phyloP scores from a whole-genome alignment of 176 grass and related monocot species.

The Typha latifolia region DNA sequence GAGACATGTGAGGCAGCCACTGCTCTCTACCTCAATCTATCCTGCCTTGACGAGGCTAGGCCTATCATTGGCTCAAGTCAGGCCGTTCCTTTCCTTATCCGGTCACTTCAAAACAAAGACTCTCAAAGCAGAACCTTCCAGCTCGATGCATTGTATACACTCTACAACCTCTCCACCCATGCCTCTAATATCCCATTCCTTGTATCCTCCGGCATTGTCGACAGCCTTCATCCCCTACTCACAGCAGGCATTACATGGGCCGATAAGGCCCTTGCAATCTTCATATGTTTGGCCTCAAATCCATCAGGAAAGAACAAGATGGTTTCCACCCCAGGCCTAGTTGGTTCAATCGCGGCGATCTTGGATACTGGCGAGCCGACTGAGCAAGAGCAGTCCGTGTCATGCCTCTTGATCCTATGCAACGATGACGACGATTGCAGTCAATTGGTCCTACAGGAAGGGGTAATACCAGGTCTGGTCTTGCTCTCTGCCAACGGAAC shows the following conservation, averaged over 20 bases:
- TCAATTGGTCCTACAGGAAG: constrained; percentile 61
- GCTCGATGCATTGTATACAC: constrained; percentile 39
- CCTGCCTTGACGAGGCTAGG: constrained; percentile 54
- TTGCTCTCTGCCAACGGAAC: constrained; percentile 48
- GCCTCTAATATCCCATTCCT: constrained; percentile 37
- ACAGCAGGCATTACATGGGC: constrained; percentile 21
- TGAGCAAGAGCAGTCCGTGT: constrained; percentile 62
- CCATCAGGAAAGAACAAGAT: constrained; percentile 34
- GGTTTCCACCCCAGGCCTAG: constrained; percentile 24
- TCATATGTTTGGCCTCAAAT: constrained; percentile 45
- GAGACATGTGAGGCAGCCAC: constrained; percentile 43
- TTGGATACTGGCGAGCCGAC: constrained; percentile 36
- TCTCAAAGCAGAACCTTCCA: constrained; percentile 29
- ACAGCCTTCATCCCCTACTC: constrained; percentile 29
- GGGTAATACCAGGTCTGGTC: constrained; percentile 62
- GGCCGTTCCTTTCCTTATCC: constrained; percentile 39
- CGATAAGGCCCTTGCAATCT: constrained; percentile 50
- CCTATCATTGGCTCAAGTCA: constrained; percentile 40
- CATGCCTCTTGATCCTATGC: constrained; percentile 66
- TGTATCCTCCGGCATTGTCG: constrained; percentile 37
- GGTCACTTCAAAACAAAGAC: constrained; percentile 8
- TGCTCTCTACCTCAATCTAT: constrained; percentile 75
- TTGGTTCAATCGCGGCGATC: constrained; percentile 38
- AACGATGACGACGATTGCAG: constrained; percentile 33
- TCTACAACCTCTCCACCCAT: constrained; percentile 69